Evolutionary conservation across 2,329 filamentous ascomycete species (phyloP), one percentile per base, ranked within the genome.

Genomic region (Dendrostoma leiphaemia): DNA sequence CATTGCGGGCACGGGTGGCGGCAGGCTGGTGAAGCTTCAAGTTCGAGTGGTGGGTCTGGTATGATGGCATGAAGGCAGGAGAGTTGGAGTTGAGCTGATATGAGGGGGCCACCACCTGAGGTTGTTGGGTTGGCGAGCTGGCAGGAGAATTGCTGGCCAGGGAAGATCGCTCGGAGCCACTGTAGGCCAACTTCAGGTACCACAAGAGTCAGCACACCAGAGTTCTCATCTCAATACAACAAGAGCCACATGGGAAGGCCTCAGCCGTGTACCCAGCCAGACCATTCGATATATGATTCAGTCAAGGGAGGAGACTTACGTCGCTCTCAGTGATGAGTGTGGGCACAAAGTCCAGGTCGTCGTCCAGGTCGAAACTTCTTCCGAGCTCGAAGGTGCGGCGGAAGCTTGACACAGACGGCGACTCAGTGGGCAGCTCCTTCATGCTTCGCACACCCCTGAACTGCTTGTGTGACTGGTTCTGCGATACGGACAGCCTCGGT

Each of bases 321-420:
- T 96, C 91, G 73, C 83, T 91, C 75, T 97, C 92, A 32, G 91
- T 96, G 76, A 97, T 79, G 63, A 97, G 82, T 69, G 88, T 86
- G 60, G 93, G 93, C 74, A 92, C 97, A 73, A 97, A 97, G 72
- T 96, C 88, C 75, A 96, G 82, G 70, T 97, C 93, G 69, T 97
- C 93, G 67, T 97, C 93, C 59, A 97, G 81, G 64, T 97, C 93
- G 67, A 97, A 97, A 9, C 92, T 96, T 56, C 91, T 85, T 56
- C 90, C 91, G 60, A 91, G 89, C 75, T 97, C 92, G 64, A 96
- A 96, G 67, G 91, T 87, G 62, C 84, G 84, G 63, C 93, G 89
- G 77, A 96, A 97, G 59, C 86, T 84, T 58, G 82, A 81, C 57
- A 95, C 78, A 48, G 86, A 83, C 19, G 85, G 84, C n/a, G 87